Conservation (phyloP, 345 rosid genomes). For the Eucalyptus cloeziana region DNA sequence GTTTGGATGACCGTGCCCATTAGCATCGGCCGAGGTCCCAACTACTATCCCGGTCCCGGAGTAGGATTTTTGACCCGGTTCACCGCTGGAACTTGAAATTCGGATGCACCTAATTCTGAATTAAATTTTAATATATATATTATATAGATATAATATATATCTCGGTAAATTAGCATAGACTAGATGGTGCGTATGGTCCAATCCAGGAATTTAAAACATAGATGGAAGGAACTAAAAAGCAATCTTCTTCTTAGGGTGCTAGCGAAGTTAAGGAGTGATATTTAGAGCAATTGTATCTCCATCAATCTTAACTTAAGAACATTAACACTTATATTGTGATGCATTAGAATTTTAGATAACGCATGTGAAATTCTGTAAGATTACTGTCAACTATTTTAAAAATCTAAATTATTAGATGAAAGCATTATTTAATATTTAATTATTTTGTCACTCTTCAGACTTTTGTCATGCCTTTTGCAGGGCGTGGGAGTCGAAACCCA, state of each 20-base stretch:
- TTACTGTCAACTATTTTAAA: rapidly evolving
- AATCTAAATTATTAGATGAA: too few species aligned
- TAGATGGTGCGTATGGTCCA: background rate
- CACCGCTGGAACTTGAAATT: background rate
- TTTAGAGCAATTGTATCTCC: background rate
- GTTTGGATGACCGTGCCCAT: background rate
- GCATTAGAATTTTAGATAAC: background rate
- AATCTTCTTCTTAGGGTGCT: background rate
- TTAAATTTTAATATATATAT: too few species aligned
- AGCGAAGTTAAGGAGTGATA: background rate
- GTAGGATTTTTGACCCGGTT: background rate
- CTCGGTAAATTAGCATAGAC: background rate
- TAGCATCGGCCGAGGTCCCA: background rate
- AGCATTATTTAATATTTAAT: too few species aligned
- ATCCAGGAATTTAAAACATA: background rate
- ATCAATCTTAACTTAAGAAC: background rate
- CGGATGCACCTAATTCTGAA: background rate
- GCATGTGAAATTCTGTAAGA: too few species aligned
- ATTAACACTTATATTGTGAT: background rate
- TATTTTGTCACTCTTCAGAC: too few species aligned
- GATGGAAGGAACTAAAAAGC: background rate
- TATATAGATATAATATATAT: background rate
- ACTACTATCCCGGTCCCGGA: background rate
- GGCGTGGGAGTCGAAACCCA: too few species aligned
- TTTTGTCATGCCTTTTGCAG: too few species aligned